Conservation (phyloP, 805 yeast genomes). For the Candida rishiriensis region DNA sequence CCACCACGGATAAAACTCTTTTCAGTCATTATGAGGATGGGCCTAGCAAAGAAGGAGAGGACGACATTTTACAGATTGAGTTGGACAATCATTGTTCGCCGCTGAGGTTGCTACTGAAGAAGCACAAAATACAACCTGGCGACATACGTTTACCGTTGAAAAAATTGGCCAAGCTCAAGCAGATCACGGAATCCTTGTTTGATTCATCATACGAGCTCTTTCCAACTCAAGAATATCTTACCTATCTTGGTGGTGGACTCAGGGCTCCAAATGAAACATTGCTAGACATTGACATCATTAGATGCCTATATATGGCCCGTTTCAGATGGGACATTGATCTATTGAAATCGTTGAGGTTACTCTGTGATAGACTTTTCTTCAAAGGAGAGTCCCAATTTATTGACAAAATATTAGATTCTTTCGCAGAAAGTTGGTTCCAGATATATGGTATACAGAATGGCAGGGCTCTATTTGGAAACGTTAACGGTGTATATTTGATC, state of each 20-base stretch:
- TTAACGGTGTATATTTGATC: slow-evolving; percentile 61
- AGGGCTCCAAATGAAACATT: slow-evolving; percentile 13
- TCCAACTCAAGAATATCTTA: slow-evolving; percentile 19
- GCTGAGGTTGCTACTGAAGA: not conserved
- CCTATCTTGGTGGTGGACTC: slow-evolving; percentile 25
- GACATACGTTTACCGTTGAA: not conserved
- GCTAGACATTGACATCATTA: slow-evolving; percentile 35
- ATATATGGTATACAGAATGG: slow-evolving; percentile 35
- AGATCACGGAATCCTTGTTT: slow-evolving; percentile 30
- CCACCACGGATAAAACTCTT: not conserved
- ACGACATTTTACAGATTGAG: not conserved
- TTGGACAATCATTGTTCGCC: slow-evolving; percentile 9
- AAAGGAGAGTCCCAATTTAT: slow-evolving; percentile 82
- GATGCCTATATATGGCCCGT: slow-evolving; percentile 42
- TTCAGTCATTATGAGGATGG: not conserved
- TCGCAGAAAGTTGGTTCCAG: slow-evolving; percentile 61
- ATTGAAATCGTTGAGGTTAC: slow-evolving; percentile 48
- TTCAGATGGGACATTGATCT: slow-evolving; percentile 47
- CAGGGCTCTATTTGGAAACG: slow-evolving; percentile 37
- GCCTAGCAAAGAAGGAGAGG: not conserved
- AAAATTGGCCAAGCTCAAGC: slow-evolving; percentile 7
- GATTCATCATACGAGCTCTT: slow-evolving; percentile 26
- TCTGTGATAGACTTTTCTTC: slow-evolving; percentile 66
- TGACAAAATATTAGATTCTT: slow-evolving; percentile 65
- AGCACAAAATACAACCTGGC: not conserved